Conservation (phyloP, 768 basidiomycete genomes). For the Kwoniella newhampshirensis region DNA sequence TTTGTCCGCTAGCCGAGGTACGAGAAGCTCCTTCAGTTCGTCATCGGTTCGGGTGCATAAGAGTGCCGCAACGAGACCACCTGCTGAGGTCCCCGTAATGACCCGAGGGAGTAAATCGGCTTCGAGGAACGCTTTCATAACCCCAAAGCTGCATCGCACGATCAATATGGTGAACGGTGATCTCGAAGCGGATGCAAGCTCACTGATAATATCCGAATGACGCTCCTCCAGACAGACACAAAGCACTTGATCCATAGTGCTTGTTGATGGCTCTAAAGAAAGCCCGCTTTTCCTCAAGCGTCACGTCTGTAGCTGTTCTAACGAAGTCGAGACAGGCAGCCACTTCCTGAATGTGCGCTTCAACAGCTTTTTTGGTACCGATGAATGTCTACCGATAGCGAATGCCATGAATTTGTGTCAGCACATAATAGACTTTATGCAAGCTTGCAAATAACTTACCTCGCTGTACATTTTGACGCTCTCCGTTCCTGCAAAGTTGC, state of each 20-base stretch:
- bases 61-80: conserved; percentile 69
- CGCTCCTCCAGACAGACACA: conserved; percentile 95
- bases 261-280: conserved; percentile 89
- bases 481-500: conserved; percentile 92
- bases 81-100: conserved; percentile 91
- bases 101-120: conserved; percentile 82
- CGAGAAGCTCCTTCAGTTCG: conserved; percentile 73
- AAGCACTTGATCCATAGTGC: conserved; percentile 83
- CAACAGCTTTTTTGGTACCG: conserved; percentile 86
- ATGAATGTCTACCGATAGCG: conserved; percentile 69
- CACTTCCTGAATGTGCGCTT: conserved; percentile 81
- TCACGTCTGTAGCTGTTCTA: conserved; percentile 68
- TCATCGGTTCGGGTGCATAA: conserved; percentile 84
- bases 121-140: conserved; percentile 88
- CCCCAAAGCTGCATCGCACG: conserved; percentile 61
- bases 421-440: neutral
- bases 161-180: conserved; percentile 57
- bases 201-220: conserved; percentile 85
- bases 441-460: conserved; percentile 54
- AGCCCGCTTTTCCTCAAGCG: conserved; percentile 80
- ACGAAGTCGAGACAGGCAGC: conserved; percentile 73
- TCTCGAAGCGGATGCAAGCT: conserved; percentile 5
- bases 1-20: conserved; percentile 78
- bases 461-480: conserved; percentile 86
- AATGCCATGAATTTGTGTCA: conserved; percentile 21